Evolutionary conservation across 2,329 filamentous ascomycete species (phyloP), one percentile per base, ranked within the genome.

Genomic region (Aspergillus glaucus): DNA sequence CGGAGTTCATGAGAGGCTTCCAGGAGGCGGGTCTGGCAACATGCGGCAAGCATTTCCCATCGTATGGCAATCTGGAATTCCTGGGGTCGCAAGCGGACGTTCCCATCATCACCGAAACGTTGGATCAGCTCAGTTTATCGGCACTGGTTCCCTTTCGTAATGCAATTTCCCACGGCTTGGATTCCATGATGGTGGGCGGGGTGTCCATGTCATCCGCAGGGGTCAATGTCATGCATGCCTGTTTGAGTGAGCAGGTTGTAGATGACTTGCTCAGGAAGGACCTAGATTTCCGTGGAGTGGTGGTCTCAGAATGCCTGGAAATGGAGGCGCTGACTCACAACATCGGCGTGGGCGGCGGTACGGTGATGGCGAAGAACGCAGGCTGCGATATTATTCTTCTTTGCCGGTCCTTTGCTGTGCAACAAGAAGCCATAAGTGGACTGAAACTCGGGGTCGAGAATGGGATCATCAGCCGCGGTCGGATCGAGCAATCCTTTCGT

Each of bases 281-380:
- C 56, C 79, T 97, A 21, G 86, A 87, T 2, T 97, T 97, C 60
- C 81, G 88, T 44, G 92, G 92, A 1, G 91, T 97, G 2, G 90
- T 93, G 21, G 89, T 97, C 44, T 96, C 91, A 0, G 92, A 97
- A 64, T 97, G 92, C 57, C 73, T 97, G 6, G 92, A 96, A 66
- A 97, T 97, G 92, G 91, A 96, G 62, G 90, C 91, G 0, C 79
- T 97, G 7, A 93, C 89, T 55, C 88, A 95, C 63, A 94, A 96
- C 60, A 93, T 97, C 44, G 92, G 92, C n/a, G 90, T 98, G 15
- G 90, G 92, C 57, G 92, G 93, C 37, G 93, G 93, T 10, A 95
- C 92, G 0, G 89, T 97, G 58, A 96, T 96, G 90, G 93, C 93
- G 3, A 88, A 96, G 45, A 93, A 95, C 66, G 92, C 93, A 28